These are phyloP conservation scores for Saprolegnia diclina DNA, from an alignment of 352 stramenopile species.

Conservation along the genomic window DNA sequence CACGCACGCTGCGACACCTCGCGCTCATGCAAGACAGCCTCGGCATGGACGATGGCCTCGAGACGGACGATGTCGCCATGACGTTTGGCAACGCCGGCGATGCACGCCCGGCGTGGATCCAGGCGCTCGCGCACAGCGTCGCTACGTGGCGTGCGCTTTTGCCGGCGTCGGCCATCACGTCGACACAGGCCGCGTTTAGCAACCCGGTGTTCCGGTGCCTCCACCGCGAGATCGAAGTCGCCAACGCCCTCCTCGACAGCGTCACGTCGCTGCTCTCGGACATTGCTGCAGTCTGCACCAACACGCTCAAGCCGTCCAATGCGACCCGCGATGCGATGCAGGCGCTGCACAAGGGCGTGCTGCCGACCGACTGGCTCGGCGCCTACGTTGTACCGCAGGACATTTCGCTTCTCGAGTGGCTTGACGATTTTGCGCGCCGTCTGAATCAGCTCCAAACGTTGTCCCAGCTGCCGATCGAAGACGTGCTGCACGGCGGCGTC, in stretches of 20 bases:
- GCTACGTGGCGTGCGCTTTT: slow-evolving; percentile 56
- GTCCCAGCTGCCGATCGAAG: slow-evolving; percentile 29
- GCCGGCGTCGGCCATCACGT: slow-evolving; percentile 37
- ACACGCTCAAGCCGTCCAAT: slow-evolving; percentile 85
- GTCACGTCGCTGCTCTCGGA: slow-evolving; percentile 63
- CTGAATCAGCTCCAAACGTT: slow-evolving; percentile 58
- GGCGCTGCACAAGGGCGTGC: slow-evolving; percentile 59
- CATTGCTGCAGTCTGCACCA: slow-evolving; percentile 70
- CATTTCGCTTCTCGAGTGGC: slow-evolving; percentile 71
- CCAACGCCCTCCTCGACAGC: slow-evolving; percentile 50
- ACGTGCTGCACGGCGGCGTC: slow-evolving; percentile 35
- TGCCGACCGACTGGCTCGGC: slow-evolving; percentile 51
- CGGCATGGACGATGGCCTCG: slow-evolving; percentile 46
- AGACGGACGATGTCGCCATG: slow-evolving; percentile 58
- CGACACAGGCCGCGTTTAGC: slow-evolving; percentile 52
- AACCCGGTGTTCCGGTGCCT: slow-evolving; percentile 91
- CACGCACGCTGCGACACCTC: slow-evolving; percentile 71
- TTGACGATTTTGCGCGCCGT: slow-evolving; percentile 72
- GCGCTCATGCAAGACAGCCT: slow-evolving; percentile 80
- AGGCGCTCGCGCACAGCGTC: slow-evolving; percentile 69
- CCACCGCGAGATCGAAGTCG: slow-evolving; percentile 81
- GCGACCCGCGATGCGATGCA: slow-evolving; percentile 77
- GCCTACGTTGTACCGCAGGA: slow-evolving; percentile 56
- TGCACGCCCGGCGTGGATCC: slow-evolving; percentile 70
- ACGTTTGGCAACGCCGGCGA: slow-evolving; percentile 45